These are phyloP conservation scores for Blattamonas nauphoetae DNA, from an alignment of 78 protist genomes.

Conservation along the genomic window DNA sequence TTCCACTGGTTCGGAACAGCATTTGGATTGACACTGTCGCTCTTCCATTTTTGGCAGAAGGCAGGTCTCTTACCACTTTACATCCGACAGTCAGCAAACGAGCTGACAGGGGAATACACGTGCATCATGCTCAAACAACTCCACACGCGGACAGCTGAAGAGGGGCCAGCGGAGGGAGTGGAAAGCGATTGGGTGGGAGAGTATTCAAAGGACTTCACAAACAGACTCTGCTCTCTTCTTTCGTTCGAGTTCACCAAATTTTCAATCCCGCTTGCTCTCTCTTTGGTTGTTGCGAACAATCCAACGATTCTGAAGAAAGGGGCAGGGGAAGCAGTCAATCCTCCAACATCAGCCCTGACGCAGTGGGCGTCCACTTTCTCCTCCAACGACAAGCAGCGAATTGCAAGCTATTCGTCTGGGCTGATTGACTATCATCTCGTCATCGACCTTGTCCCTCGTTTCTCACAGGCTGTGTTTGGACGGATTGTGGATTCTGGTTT, in stretches of 20 bases:
- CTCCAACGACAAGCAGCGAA: slow-evolving; percentile 61
- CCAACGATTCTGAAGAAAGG: too few species aligned
- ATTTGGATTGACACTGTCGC: slow-evolving; percentile 58
- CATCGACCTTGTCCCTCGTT: slow-evolving; percentile 71
- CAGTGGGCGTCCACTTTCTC: background rate
- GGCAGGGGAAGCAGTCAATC: background rate
- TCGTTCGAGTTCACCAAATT: background rate
- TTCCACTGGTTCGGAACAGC: slow-evolving; percentile 87
- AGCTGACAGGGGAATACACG: slow-evolving; percentile 92
- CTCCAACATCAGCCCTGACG: too few species aligned
- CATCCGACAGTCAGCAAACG: slow-evolving; percentile 76
- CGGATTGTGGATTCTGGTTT: slow-evolving; percentile 27
- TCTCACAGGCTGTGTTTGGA: slow-evolving; percentile 55
- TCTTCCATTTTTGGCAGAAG: slow-evolving; percentile 73
- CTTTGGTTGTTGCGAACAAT: background rate
- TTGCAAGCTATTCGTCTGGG: background rate
- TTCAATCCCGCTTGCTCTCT: background rate
- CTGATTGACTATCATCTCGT: slow-evolving; percentile 77
- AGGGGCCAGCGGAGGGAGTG: background rate
- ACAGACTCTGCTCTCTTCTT: background rate
- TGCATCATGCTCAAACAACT: slow-evolving; percentile 70
- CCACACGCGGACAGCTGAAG: background rate
- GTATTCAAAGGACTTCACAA: background rate
- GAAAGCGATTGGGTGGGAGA: background rate
- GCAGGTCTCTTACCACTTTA: slow-evolving; percentile 56